Percentiles rank a stretch among this genome's conserved stretches.
These are phyloP conservation scores for Colletotrichum lentis DNA, from an alignment of 2,329 filamentous ascomycete species.

Conservation along the genomic window DNA sequence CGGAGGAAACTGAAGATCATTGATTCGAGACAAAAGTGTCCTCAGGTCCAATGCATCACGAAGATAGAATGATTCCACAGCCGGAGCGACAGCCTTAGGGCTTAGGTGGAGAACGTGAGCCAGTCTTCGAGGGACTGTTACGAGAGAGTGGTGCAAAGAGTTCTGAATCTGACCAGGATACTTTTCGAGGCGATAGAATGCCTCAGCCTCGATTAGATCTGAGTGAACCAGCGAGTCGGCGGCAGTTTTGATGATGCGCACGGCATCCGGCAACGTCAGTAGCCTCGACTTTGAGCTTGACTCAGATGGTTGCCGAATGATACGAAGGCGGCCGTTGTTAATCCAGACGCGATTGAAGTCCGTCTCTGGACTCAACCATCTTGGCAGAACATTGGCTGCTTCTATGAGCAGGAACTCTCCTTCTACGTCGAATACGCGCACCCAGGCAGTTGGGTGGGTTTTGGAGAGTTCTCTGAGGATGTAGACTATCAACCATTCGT, in stretches of 20 bases:
- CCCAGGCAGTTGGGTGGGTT: slow-evolving; percentile 77
- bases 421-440: slow-evolving; percentile 84
- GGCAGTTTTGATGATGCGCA: slow-evolving; percentile 64
- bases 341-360: slow-evolving; percentile 92
- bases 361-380: slow-evolving; percentile 91
- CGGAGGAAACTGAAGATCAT: slow-evolving; percentile 72
- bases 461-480: slow-evolving; percentile 82
- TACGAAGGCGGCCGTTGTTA: slow-evolving; percentile 74
- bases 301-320: slow-evolving; percentile 68
- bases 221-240: slow-evolving; percentile 73
- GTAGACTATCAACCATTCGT: slow-evolving; percentile 97
- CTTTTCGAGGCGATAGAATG: slow-evolving; percentile 85
- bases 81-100: slow-evolving; percentile 80
- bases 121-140: slow-evolving; percentile 81
- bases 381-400: slow-evolving; percentile 85
- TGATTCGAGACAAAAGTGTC: slow-evolving; percentile 66
- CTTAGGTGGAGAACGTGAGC: slow-evolving; percentile 80
- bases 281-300: slow-evolving; percentile 46
- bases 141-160: slow-evolving; percentile 77
- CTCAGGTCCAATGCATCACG: slow-evolving; percentile 81
- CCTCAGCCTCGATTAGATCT: slow-evolving; percentile 80
- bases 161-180: slow-evolving; percentile 80
- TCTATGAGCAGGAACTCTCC: slow-evolving; percentile 96
- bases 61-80: slow-evolving; percentile 90
- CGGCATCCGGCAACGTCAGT: slow-evolving; percentile 71